These are phyloP conservation scores for Lycium ferocissimum DNA, from an alignment of 257 asterid species.

Conservation along the genomic window DNA sequence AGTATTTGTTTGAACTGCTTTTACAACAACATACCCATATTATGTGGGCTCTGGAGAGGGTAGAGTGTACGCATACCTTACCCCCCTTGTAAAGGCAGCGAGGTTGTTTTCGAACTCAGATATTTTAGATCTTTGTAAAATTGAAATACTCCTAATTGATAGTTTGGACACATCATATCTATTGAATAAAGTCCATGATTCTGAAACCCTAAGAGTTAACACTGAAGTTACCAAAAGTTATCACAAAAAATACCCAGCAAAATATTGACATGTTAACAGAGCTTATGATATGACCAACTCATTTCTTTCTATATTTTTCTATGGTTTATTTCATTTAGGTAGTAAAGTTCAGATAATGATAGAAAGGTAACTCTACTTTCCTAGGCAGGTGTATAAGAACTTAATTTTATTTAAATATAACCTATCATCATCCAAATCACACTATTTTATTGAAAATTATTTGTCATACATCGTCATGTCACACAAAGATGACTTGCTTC, in stretches of 20 bases:
- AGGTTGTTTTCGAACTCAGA: too few relatives aligned
- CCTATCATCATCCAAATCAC: background rate
- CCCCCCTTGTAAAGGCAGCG: too few relatives aligned
- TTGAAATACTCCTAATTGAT: background rate
- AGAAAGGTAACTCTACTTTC: background rate
- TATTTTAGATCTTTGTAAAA: background rate
- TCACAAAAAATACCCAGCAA: background rate
- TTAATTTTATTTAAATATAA: background rate
- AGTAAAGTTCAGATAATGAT: background rate
- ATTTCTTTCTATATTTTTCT: background rate
- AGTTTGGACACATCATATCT: background rate
- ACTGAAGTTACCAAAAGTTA: background rate
- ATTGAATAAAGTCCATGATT: background rate
- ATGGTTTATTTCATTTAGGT: too few relatives aligned
- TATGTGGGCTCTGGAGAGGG: too few relatives aligned
- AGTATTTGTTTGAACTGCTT: too few relatives aligned
- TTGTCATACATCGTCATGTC: background rate
- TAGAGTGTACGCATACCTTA: too few relatives aligned
- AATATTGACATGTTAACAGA: background rate
- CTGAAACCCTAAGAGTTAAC: background rate
- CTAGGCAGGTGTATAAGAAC: background rate
- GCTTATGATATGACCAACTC: background rate
- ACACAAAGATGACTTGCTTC: background rate
- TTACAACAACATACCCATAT: too few relatives aligned
- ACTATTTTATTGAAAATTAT: background rate